phyloP scores from a whole-genome alignment of 148 eudicot species.

The Vaccinium macrocarpon region DNA sequence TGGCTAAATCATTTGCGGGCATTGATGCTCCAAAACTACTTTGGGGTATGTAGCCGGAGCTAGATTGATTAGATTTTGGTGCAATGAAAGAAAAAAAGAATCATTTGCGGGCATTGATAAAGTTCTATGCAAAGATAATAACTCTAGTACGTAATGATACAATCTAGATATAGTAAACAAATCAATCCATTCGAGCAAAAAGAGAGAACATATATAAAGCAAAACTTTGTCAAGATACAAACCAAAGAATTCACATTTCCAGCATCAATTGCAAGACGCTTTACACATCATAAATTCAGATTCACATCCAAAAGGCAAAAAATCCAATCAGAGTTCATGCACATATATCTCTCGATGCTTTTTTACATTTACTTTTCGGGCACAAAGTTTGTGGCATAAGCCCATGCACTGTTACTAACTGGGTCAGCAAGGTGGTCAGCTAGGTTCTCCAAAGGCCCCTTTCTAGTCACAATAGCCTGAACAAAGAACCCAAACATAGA shows the following conservation, averaged over 20 bases:
- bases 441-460: slow-evolving; percentile 39
- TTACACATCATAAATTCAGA: background rate
- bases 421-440: slow-evolving; percentile 45
- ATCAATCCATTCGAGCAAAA: background rate
- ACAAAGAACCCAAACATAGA: slow-evolving; percentile 41
- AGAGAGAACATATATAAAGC: background rate
- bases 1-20: too few relatives aligned
- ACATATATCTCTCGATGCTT: background rate
- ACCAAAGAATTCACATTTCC: background rate
- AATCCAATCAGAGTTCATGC: background rate
- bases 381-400: slow-evolving; percentile 34
- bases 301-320: background rate
- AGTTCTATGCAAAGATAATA: too few relatives aligned
- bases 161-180: too few relatives aligned
- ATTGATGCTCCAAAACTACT: too few relatives aligned
- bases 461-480: slow-evolving; percentile 43
- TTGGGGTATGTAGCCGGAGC: too few relatives aligned
- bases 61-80: too few relatives aligned
- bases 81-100: too few relatives aligned
- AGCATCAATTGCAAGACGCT: background rate
- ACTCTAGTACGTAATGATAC: background rate
- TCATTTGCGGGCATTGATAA: too few relatives aligned
- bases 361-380: slow-evolving; percentile 29
- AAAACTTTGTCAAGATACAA: background rate
- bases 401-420: slow-evolving; percentile 42